These are phyloP conservation scores for Physcomitrium patens DNA, from an alignment of 225 moss, liverwort and hornwort genomes.

Conservation along the genomic window DNA sequence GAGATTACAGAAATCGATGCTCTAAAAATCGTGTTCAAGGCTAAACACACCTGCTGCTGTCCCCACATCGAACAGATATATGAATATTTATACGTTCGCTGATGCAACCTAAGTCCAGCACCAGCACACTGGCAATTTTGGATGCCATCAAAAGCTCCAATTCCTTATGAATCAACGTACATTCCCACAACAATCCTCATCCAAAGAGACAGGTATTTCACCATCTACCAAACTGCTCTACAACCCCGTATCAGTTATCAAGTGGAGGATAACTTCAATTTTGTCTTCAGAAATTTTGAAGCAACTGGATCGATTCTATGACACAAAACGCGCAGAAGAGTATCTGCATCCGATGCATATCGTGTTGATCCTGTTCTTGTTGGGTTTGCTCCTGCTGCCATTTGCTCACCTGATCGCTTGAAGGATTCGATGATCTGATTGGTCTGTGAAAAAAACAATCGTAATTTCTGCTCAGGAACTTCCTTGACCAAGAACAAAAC, in stretches of 20 bases:
- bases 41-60: constrained; percentile 27
- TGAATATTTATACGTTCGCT: constrained; percentile 44
- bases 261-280: constrained; percentile 89
- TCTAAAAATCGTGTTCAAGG: constrained; percentile 18
- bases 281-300: constrained; percentile 92
- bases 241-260: constrained; percentile 39
- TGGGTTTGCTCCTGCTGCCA: constrained; percentile 74
- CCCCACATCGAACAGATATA: constrained; percentile 16
- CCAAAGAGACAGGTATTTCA: constrained; percentile 24
- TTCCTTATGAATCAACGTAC: constrained; percentile 52
- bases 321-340: constrained; percentile 89
- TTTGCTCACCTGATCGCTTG: constrained; percentile 90
- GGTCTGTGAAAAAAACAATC: constrained; percentile 52
- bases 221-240: constrained; percentile 37
- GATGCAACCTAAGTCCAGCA: constrained; percentile 29
- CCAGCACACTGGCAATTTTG: constrained; percentile 43
- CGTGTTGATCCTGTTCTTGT: constrained; percentile 70
- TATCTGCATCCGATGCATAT: constrained; percentile 82
- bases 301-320: constrained; percentile 89
- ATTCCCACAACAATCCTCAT: constrained; percentile 31
- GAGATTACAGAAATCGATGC: background rate
- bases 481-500: background rate
- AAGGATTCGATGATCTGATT: constrained; percentile 81
- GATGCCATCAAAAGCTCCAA: constrained; percentile 42
- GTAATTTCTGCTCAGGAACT: constrained; percentile 9